These are phyloP conservation scores for Immersiella caudata DNA, from an alignment of 495 filamentous ascomycete species.

Conservation along the genomic window DNA sequence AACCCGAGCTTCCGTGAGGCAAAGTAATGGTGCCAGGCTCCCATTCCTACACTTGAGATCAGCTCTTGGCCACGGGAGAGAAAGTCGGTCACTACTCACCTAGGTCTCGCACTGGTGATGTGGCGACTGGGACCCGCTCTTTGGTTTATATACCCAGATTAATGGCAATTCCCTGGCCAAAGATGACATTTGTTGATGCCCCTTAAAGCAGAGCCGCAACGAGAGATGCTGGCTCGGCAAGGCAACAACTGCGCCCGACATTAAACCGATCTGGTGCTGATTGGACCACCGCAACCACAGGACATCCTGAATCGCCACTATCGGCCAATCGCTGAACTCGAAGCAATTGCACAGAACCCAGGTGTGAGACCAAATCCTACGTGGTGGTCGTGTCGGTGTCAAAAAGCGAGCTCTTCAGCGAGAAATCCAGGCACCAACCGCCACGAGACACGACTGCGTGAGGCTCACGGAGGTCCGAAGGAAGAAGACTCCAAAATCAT, in stretches of 20 bases:
- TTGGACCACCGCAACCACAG: not conserved
- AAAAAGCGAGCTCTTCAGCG: not conserved
- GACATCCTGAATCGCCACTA: not conserved
- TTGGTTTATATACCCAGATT: not conserved
- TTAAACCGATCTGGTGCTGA: not conserved
- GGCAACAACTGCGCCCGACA: not conserved
- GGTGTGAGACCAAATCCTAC: not conserved
- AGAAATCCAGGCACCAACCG: not conserved
- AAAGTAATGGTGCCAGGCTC: no score
- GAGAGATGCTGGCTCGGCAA: not conserved
- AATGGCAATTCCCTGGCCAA: not conserved
- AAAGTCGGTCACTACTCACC: not conserved
- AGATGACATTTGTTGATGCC: not conserved
- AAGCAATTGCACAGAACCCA: not conserved
- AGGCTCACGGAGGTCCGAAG: not conserved
- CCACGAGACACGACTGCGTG: not conserved
- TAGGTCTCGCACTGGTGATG: not conserved
- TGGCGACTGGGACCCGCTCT: not conserved
- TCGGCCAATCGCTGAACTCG: not conserved
- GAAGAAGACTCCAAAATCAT: not conserved
- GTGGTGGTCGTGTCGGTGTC: not conserved
- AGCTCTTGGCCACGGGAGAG: not conserved
- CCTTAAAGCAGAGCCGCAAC: not conserved
- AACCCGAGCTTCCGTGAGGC: no score
- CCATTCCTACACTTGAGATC: no score